Evolutionary conservation across 768 basidiomycete genomes (phyloP).

Genomic region (Amyloporia xantha): DNA sequence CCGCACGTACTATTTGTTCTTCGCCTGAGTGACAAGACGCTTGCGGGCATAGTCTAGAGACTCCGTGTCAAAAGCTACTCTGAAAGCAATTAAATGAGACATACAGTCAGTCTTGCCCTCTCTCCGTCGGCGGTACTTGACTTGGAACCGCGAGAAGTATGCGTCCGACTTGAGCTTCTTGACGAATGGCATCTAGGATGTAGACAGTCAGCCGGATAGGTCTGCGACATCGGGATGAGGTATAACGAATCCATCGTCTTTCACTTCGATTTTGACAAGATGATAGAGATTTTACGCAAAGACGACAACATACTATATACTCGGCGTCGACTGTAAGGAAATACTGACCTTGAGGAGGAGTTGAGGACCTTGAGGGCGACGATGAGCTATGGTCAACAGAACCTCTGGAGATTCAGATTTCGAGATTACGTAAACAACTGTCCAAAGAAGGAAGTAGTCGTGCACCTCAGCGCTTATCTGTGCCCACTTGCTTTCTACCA

Average conservation of each 20-base stretch:
- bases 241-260: conserved; percentile 27
- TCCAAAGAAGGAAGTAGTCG: neutral
- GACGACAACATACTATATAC: too few species aligned
- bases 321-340: too few species aligned
- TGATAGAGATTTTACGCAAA: too few species aligned
- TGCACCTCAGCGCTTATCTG: neutral
- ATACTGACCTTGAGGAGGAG: conserved; percentile 35
- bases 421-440: neutral
- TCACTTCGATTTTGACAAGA: neutral
- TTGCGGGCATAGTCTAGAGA: conserved; percentile 90
- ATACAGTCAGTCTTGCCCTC: conserved; percentile 98
- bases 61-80: neutral
- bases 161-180: conserved; percentile 94
- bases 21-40: conserved; percentile 94
- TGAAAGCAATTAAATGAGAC: conserved; percentile 1
- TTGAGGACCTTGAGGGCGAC: conserved; percentile 20
- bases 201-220: conserved; percentile 3
- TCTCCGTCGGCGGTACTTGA: conserved; percentile 94
- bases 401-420: too few species aligned
- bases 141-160: conserved; percentile 98
- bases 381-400: too few species aligned
- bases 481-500: neutral
- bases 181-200: conserved; percentile 83
- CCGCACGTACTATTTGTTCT: conserved; percentile 89
- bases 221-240: conserved; percentile 22